These are phyloP conservation scores for Mortierella sp. DNA, from an alignment of 371 early-diverging fungal genomes.

Conservation along the genomic window DNA sequence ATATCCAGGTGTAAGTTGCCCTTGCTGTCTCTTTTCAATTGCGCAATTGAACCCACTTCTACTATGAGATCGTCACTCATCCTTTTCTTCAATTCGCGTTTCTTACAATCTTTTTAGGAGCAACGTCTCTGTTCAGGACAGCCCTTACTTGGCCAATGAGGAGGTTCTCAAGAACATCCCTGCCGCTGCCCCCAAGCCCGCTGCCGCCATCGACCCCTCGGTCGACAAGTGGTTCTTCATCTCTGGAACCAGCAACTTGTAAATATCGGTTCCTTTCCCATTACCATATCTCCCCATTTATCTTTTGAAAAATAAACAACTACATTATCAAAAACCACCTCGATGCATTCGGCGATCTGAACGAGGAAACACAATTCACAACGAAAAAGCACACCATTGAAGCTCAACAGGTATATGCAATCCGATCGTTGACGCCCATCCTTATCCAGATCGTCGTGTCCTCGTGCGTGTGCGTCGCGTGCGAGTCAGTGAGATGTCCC, in stretches of 20 bases:
- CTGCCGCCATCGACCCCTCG: slow-evolving; percentile 77
- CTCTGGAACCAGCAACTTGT: slow-evolving; percentile 79
- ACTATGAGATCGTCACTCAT: neutral
- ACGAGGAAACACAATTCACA: neutral
- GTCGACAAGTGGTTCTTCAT: slow-evolving; percentile 99
- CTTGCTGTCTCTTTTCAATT: neutral
- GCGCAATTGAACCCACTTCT: neutral
- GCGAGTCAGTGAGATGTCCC: neutral
- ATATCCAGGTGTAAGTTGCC: slow-evolving; percentile 73
- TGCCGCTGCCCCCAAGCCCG: slow-evolving; percentile 67
- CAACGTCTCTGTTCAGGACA: slow-evolving; percentile 81
- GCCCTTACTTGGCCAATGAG: slow-evolving; percentile 79
- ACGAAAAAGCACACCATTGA: neutral
- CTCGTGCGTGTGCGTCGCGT: neutral
- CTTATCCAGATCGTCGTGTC: no score
- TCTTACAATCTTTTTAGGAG: slow-evolving; percentile 56
- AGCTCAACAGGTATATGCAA: no score
- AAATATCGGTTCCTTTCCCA: slow-evolving; percentile 46
- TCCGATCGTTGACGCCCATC: no score
- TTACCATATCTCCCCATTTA: neutral
- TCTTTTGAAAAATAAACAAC: neutral
- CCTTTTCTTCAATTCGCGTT: slow-evolving; percentile 14
- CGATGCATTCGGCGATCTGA: neutral
- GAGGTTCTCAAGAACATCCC: slow-evolving; percentile 74
- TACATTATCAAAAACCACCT: neutral